Percentiles rank a stretch among this genome's conserved stretches.
Evolutionary conservation across 2,329 filamentous ascomycete species (phyloP).

Genomic region (Penicillium sp.): DNA sequence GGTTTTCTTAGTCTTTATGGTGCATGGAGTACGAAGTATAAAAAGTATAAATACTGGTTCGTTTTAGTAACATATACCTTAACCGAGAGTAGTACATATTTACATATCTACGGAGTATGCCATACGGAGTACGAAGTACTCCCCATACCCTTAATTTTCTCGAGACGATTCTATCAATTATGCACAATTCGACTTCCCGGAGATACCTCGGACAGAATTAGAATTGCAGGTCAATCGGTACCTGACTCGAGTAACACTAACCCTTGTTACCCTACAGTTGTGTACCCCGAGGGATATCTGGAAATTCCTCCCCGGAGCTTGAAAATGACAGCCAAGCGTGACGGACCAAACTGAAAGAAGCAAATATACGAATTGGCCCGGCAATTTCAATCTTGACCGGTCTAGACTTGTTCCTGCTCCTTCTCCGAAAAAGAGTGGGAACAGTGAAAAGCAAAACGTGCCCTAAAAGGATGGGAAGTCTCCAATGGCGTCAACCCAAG

Average conservation of each 20-base stretch:
- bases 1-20: background rate
- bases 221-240: constrained; percentile 14
- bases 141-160: background rate
- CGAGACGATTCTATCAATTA: background rate
- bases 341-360: constrained; percentile 10
- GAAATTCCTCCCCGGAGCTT: constrained; percentile 3
- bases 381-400: constrained; percentile 18
- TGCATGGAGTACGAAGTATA: background rate
- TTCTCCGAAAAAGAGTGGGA: constrained; percentile 12
- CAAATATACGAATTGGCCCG: constrained; percentile 10
- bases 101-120: background rate
- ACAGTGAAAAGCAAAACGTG: background rate
- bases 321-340: constrained; percentile 2
- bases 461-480: background rate
- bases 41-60: background rate
- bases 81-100: background rate
- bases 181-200: constrained; percentile 1
- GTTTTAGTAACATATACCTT: background rate
- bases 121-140: background rate
- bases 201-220: constrained; percentile 4
- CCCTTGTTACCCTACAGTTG: constrained; percentile 8
- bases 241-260: constrained; percentile 14
- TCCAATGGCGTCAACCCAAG: constrained; percentile 13
- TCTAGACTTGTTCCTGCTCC: constrained; percentile 19
- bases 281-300: constrained; percentile 4